Evolutionary conservation across 768 basidiomycete species (phyloP).

Genomic region (Rhizopogon roseolus): DNA sequence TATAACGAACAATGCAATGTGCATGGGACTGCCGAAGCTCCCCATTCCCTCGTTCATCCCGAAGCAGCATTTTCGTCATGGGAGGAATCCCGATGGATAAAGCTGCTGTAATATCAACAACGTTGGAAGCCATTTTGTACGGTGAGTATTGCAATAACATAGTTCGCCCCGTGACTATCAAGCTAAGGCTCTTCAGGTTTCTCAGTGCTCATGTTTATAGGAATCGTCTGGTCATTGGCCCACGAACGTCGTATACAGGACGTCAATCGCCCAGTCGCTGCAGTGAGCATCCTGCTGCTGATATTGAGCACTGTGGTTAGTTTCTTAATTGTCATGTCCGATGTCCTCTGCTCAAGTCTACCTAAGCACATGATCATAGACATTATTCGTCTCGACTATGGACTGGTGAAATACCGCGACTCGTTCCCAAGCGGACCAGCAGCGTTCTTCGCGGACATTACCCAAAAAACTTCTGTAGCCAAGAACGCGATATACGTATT

Average conservation of each 20-base stretch:
- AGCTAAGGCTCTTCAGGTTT: constrained; percentile 10
- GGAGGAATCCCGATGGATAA: too few relatives aligned
- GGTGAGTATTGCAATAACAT: constrained; percentile 1
- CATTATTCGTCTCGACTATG: constrained; percentile 13
- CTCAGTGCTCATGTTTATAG: constrained; percentile 20
- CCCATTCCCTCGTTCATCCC: too few relatives aligned
- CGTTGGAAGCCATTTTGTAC: constrained; percentile 19
- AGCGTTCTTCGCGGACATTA: constrained; percentile 17
- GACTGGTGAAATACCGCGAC: constrained; percentile 15
- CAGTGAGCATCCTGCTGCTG: constrained; percentile 13
- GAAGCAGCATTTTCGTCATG: too few relatives aligned
- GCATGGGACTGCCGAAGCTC: too few relatives aligned
- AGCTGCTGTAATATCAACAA: constrained; percentile 5
- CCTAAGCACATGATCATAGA: constrained; percentile 10
- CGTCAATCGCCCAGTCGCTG: constrained; percentile 10
- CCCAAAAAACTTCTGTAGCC: constrained; percentile 18
- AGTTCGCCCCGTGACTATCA: not conserved
- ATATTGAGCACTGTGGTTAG: constrained; percentile 13
- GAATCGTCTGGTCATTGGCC: constrained; percentile 14
- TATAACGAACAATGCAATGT: too few relatives aligned
- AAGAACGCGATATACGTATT: constrained; percentile 18
- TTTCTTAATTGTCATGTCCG: not conserved
- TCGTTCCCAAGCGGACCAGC: constrained; percentile 15
- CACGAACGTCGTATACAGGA: not conserved
- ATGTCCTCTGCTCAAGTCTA: not conserved